Conservation (phyloP, 352 stramenopile genomes). For the Pythium biforme region DNA sequence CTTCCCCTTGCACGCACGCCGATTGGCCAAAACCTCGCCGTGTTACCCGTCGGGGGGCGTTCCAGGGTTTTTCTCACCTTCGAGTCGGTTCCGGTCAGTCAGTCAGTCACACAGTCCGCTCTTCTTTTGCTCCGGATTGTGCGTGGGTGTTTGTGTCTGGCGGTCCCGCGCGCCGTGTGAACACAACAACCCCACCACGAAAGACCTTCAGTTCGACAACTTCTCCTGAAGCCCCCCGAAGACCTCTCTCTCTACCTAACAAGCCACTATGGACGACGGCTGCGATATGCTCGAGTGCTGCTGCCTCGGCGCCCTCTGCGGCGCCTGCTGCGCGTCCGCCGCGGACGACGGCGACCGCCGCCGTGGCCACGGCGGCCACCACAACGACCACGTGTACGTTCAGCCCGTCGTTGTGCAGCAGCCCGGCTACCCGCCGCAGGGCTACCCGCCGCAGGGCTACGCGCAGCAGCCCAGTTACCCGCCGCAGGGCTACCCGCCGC, state of each 20-base stretch:
- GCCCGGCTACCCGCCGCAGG: constrained; percentile 39
- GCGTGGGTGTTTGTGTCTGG: constrained; percentile 1
- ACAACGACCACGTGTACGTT: constrained; percentile 61
- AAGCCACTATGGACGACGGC: constrained; percentile 53
- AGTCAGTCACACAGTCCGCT: neutral
- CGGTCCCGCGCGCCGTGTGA: neutral
- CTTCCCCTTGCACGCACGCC: neutral
- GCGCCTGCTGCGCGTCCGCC: constrained; percentile 64
- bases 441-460: constrained; percentile 39
- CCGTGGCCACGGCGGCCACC: constrained; percentile 40
- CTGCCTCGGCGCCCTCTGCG: constrained; percentile 71
- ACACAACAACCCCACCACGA: neutral
- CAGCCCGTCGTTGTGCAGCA: constrained; percentile 64
- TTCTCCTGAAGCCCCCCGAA: constrained; percentile 1
- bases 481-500: constrained; percentile 39
- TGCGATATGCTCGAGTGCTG: constrained; percentile 82
- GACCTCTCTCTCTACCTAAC: neutral
- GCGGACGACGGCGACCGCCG: constrained; percentile 34
- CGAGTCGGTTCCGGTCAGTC: constrained; percentile 13
- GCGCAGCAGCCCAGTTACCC: constrained; percentile 45
- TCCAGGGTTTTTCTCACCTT: constrained; percentile 16
- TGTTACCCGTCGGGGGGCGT: constrained; percentile 1
- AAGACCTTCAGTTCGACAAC: constrained; percentile 4
- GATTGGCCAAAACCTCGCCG: constrained; percentile 13
- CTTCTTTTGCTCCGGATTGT: neutral